Evolutionary conservation across 108 stramenopile species (phyloP).

Genomic region (Licmophora abbreviata): DNA sequence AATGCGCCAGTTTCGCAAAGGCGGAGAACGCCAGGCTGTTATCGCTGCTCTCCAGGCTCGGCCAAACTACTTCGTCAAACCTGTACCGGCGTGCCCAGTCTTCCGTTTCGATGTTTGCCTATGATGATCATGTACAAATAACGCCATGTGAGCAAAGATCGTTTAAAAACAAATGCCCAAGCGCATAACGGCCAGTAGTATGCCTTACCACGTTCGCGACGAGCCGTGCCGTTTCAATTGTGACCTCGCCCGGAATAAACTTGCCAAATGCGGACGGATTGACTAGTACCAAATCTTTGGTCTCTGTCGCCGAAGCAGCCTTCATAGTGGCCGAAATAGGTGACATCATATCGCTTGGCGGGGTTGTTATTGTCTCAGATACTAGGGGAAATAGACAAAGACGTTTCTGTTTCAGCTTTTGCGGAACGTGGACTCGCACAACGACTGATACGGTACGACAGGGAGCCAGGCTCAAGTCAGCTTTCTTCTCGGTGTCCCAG

Average conservation of each 20-base stretch:
- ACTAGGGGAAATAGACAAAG: slow-evolving; percentile 31
- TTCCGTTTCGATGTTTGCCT: slow-evolving; percentile 30
- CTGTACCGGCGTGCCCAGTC: slow-evolving; percentile 46
- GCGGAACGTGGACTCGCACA: slow-evolving; percentile 12
- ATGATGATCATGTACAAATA: too few species aligned
- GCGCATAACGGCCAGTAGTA: too few species aligned
- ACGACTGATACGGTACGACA: slow-evolving; percentile 29
- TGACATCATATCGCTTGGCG: not conserved
- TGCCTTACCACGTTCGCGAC: slow-evolving; percentile 58
- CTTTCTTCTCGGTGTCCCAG: too few species aligned
- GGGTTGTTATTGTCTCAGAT: slow-evolving; percentile 3
- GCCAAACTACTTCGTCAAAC: slow-evolving; percentile 53
- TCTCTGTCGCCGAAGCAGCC: not conserved
- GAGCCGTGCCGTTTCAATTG: slow-evolving; percentile 66
- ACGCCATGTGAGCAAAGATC: too few species aligned
- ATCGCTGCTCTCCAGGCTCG: not conserved
- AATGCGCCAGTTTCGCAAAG: slow-evolving; percentile 16
- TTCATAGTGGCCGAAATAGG: not conserved
- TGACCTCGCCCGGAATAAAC: slow-evolving; percentile 42
- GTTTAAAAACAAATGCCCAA: too few species aligned
- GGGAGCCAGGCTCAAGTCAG: slow-evolving; percentile 10
- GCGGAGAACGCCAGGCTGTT: not conserved
- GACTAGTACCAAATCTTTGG: slow-evolving; percentile 53
- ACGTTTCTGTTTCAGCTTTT: slow-evolving; percentile 12
- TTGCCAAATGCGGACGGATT: slow-evolving; percentile 73